Evolutionary conservation across 306 rosid species (phyloP).

Genomic region (Leucaena leucocephala): DNA sequence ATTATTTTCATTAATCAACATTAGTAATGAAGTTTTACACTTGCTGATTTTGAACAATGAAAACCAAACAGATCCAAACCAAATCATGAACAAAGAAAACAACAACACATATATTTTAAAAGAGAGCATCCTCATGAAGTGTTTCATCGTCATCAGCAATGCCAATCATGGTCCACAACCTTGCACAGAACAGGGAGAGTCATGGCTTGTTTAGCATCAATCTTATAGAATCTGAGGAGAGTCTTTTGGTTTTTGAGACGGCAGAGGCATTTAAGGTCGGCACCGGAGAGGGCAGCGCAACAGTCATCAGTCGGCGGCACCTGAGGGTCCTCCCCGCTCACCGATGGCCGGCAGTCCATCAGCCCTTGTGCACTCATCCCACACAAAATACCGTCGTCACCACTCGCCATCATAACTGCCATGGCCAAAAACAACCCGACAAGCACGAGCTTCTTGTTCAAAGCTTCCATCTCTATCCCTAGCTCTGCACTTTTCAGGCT

Average conservation of each 20-base stretch:
- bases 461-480: constrained; percentile 7
- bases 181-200: constrained; percentile 61
- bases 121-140: not conserved
- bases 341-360: constrained; percentile 42
- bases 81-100: not conserved
- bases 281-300: constrained; percentile 48
- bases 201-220: constrained; percentile 54
- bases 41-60: not conserved
- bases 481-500: not conserved
- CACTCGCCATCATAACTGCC: constrained; percentile 20
- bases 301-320: constrained; percentile 41
- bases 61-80: not conserved
- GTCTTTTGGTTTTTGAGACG: constrained; percentile 37
- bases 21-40: not conserved
- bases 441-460: constrained; percentile 28
- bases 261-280: constrained; percentile 61
- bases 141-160: constrained; percentile 32
- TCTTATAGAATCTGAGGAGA: constrained; percentile 35
- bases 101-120: not conserved
- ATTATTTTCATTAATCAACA: not conserved
- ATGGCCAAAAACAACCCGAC: constrained; percentile 25
- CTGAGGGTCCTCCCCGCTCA: constrained; percentile 39
- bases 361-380: constrained; percentile 26
- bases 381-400: constrained; percentile 15
- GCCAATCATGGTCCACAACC: constrained; percentile 31